Conservation (phyloP, 1,284 basidiomycete species). For the Chalciporus sp. region DNA sequence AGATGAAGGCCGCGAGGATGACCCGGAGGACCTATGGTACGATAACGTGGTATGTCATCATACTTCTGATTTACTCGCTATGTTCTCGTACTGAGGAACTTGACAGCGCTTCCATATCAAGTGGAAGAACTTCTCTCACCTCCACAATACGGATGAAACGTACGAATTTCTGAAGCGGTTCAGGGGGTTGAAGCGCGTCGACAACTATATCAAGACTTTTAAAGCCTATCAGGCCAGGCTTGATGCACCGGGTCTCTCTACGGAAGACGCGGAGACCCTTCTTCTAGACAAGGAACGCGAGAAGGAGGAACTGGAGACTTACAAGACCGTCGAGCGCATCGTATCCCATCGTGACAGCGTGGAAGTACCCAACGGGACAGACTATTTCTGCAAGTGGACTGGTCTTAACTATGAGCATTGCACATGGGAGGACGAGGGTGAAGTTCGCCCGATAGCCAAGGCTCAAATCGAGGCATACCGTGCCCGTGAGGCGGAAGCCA, state of each 20-base stretch:
- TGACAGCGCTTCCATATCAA: slow-evolving; percentile 91
- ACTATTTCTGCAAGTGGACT: slow-evolving; percentile 99
- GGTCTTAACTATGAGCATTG: slow-evolving; percentile 93
- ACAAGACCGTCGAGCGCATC: slow-evolving; percentile 91
- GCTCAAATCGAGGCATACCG: slow-evolving; percentile 84
- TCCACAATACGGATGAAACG: slow-evolving; percentile 96
- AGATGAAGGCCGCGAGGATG: slow-evolving; percentile 77
- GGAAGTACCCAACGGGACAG: slow-evolving; percentile 57
- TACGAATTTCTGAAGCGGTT: slow-evolving; percentile 95
- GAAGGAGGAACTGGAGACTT: slow-evolving; percentile 88
- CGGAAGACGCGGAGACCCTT: slow-evolving; percentile 90
- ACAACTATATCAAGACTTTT: slow-evolving; percentile 96
- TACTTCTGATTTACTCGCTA: neutral
- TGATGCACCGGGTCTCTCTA: slow-evolving; percentile 67
- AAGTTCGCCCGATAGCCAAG: slow-evolving; percentile 76
- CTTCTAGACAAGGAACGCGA: slow-evolving; percentile 89
- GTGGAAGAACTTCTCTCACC: slow-evolving; percentile 93
- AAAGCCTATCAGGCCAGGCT: slow-evolving; percentile 76
- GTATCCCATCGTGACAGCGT: slow-evolving; percentile 79
- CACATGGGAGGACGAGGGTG: slow-evolving; percentile 91
- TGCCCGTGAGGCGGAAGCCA: slow-evolving; percentile 74
- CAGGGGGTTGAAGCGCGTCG: slow-evolving; percentile 94
- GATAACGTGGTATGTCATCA: slow-evolving; percentile 74
- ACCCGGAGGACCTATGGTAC: slow-evolving; percentile 80
- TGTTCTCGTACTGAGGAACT: slow-evolving; percentile 2